These are phyloP conservation scores for Ogataea henricii DNA, from an alignment of 805 yeast species.

Conservation along the genomic window DNA sequence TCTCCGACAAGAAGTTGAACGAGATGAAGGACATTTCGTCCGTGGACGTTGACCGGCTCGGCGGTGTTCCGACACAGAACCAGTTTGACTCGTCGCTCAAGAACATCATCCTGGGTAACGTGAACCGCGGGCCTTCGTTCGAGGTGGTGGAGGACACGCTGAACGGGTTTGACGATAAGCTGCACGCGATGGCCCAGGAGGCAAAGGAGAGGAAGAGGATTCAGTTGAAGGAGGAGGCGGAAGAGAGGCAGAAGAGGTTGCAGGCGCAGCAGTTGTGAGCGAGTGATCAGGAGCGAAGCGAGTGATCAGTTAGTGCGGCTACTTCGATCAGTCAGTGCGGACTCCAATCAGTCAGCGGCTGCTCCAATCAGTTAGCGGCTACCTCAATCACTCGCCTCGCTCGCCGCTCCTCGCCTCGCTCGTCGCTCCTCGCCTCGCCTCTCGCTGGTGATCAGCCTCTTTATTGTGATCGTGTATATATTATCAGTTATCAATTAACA, in stretches of 20 bases:
- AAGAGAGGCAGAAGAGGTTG: constrained; percentile 27
- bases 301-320: neutral
- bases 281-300: neutral
- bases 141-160: constrained; percentile 35
- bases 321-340: neutral
- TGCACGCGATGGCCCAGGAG: constrained; percentile 28
- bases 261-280: constrained; percentile 22
- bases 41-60: constrained; percentile 25
- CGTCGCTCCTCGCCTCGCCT: too few species aligned
- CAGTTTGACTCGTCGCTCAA: constrained; percentile 30
- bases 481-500: neutral
- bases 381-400: too few species aligned
- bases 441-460: too few species aligned
- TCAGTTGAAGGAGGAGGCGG: constrained; percentile 25
- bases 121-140: constrained; percentile 35
- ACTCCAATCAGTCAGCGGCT: too few species aligned
- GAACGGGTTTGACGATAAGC: constrained; percentile 29
- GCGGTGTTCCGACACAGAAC: constrained; percentile 21
- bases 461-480: constrained; percentile 1
- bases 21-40: constrained; percentile 21
- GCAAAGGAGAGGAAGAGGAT: constrained; percentile 24
- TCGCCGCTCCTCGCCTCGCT: too few species aligned
- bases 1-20: constrained; percentile 40
- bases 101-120: constrained; percentile 34
- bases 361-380: too few species aligned